Evolutionary conservation across 2,329 filamentous ascomycete genomes (phyloP), one percentile per base, ranked within the genome.

Genomic region (Scolecobasidium constrictum): DNA sequence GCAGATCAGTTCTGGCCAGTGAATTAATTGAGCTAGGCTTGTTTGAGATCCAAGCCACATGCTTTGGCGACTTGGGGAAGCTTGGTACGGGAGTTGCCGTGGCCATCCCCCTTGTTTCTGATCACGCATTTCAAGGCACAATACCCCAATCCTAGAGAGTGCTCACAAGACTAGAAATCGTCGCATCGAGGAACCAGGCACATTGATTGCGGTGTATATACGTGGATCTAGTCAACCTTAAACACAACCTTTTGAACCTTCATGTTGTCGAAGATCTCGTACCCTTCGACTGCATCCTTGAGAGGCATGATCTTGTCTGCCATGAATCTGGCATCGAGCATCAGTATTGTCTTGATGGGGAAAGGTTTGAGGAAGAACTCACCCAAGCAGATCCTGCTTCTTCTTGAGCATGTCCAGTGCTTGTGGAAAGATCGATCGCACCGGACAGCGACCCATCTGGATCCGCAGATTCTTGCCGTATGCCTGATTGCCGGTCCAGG

Each of bases 201-300:
- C n/a, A n/a, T n/a, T n/a, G n/a, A n/a, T n/a, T n/a, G n/a, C n/a
- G n/a, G n/a, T n/a, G n/a, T n/a, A n/a, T 31, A 9, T 31, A 15
- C 26, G 26, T 31, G 26, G 26, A n/a, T 31, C 26, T 31, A 31
- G 9, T 31, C 26, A 31, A 31, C 64, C 48, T 67, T 63, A 50
- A 73, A 73, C 6, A 72, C 62, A 19, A 72, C 64, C 56, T 73
- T 73, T 49, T 70, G 67, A 35, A 63, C 67, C 59, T 72, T 66
- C 62, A 69, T 66, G 56, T 66, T 65, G 53, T 73, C 67, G 51
- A 73, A 73, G 17, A 71, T 52, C 36, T 68, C 65, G 46, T 73
- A 73, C 4, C 67, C 69, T 55, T 71, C 67, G 38, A 70, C 61
- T 5, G 69, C 69, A 39, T 71, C 57, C 33, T 64, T 64, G 49